Base-by-base conservation (phyloP, 768 basidiomycete species). In the Mycena vitilis region DNA sequence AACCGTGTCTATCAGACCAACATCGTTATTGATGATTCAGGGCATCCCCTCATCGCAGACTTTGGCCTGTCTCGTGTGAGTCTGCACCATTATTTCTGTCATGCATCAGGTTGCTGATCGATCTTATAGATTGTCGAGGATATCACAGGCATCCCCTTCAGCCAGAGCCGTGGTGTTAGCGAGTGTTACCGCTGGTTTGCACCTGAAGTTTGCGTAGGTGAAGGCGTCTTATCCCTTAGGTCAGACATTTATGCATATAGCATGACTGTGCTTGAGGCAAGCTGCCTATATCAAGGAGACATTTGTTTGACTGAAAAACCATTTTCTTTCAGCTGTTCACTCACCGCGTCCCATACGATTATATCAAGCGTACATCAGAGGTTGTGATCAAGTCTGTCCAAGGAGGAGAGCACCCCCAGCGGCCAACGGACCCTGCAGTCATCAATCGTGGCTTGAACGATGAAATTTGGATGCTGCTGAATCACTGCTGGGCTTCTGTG, bases 221-320 rank as follows among this genome's bases (percentile, higher is more conserved):
- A 83, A 70, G 87, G 84, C 6, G 79, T 81, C 9, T 76, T 89
- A 30, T 86, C 85, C 0, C 78, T 78, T 9, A 77, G 77, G 37
- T 83, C 86, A 18, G 88, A 89, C 72, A 80, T 89, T 12, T 89
- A 88, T 62, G 81, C 87, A 11, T 84, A 82, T 34, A 86, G 78
- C 9, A 89, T 89, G 88, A 88, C 87, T 1, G 79, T 87, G 42
- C 77, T 89, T 18, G 88, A 89, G 83, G 87, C 86, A 69, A 49
- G 70, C 30, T 15, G 12, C 51, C 30, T 18, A 4, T 13, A 25
- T 25, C n/a, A 44, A 13, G 18, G 18, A 5, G 13, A 16, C 38
- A 23, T 52, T 51, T 34, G 9, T 25, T 60, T 30, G 30, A 30
- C 30, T 30, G 30, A 30, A 25, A 56, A 25, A 15, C 40, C 34